Conservation (phyloP, 2,329 filamentous ascomycete species). For the Sphaerostilbella broomeana region DNA sequence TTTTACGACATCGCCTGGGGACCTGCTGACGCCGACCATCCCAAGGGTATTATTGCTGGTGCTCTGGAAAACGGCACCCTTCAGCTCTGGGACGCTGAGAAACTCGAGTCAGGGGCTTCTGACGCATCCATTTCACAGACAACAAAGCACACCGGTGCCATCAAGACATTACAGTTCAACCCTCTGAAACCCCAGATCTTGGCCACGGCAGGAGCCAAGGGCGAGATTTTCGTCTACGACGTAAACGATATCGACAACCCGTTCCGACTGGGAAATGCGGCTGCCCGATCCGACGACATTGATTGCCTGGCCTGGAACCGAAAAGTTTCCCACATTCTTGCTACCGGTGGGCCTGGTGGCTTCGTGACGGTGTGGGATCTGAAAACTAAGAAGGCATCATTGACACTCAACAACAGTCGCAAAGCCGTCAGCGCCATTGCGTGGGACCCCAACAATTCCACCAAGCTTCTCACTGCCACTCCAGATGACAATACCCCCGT, state of each 20-base stretch:
- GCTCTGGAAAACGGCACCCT: slow-evolving; percentile 91
- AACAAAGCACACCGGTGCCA: slow-evolving; percentile 82
- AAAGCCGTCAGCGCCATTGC: slow-evolving; percentile 93
- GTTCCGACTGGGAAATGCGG: slow-evolving; percentile 80
- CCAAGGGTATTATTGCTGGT: slow-evolving; percentile 85
- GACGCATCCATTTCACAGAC: slow-evolving; percentile 83
- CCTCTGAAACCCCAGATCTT: slow-evolving; percentile 84
- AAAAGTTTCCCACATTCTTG: slow-evolving; percentile 92
- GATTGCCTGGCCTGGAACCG: slow-evolving; percentile 98
- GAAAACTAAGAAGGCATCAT: slow-evolving; percentile 93
- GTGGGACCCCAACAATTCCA: slow-evolving; percentile 94
- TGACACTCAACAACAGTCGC: slow-evolving; percentile 91
- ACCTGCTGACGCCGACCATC: slow-evolving; percentile 68
- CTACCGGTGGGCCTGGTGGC: slow-evolving; percentile 85
- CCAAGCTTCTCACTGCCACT: slow-evolving; percentile 87
- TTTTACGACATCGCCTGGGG: slow-evolving; percentile 98
- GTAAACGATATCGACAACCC: slow-evolving; percentile 83
- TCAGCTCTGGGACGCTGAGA: slow-evolving; percentile 85
- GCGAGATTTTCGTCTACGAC: slow-evolving; percentile 94
- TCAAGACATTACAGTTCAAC: slow-evolving; percentile 96
- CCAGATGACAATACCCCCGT: slow-evolving; percentile 82
- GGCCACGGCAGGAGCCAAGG: slow-evolving; percentile 87
- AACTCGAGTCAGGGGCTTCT: slow-evolving; percentile 49
- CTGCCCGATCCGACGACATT: slow-evolving; percentile 87
- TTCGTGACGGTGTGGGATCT: slow-evolving; percentile 99